phyloP scores from a whole-genome alignment of 768 basidiomycete species.

The Leccinum truebloodii region DNA sequence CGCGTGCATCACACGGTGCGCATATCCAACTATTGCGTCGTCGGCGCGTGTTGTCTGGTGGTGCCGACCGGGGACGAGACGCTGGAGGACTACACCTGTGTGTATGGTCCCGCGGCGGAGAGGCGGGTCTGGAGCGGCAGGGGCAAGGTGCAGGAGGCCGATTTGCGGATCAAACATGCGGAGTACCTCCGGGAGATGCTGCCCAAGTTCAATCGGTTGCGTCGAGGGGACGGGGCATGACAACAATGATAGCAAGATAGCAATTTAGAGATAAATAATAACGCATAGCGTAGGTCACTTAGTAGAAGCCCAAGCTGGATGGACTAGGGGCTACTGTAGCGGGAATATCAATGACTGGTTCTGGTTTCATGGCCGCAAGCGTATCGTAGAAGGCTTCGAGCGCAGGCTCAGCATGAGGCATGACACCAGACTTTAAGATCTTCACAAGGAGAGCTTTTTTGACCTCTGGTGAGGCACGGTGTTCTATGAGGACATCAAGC shows the following conservation, averaged over 20 bases:
- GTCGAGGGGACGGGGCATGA: slow-evolving; percentile 56
- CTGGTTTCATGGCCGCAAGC: slow-evolving; percentile 2
- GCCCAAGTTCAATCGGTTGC: slow-evolving; percentile 81
- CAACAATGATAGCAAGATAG: too few relatives aligned
- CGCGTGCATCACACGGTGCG: slow-evolving; percentile 83
- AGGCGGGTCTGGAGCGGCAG: slow-evolving; percentile 83
- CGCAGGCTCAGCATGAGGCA: slow-evolving; percentile 12
- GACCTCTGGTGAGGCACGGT: slow-evolving; percentile 10
- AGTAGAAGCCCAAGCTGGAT: too few relatives aligned
- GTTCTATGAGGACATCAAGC: slow-evolving; percentile 14
- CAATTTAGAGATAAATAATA: not conserved
- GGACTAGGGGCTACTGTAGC: too few relatives aligned
- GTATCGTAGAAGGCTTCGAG: slow-evolving; percentile 22
- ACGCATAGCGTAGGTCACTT: not conserved
- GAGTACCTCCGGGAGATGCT: slow-evolving; percentile 93
- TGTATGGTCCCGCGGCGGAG: slow-evolving; percentile 78
- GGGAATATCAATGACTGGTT: too few relatives aligned
- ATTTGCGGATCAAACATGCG: slow-evolving; percentile 82
- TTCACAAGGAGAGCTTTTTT: slow-evolving; percentile 15
- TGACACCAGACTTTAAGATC: slow-evolving; percentile 3
- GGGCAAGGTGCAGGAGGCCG: slow-evolving; percentile 80
- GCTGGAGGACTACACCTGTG: slow-evolving; percentile 79
- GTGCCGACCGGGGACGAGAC: slow-evolving; percentile 77
- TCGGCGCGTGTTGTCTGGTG: slow-evolving; percentile 80
- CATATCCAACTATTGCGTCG: slow-evolving; percentile 76